A percentile compares a stretch with the other conserved stretches of the same genome.
phyloP scores from a whole-genome alignment of 441 rosid species.

The Pelargonium australe region DNA sequence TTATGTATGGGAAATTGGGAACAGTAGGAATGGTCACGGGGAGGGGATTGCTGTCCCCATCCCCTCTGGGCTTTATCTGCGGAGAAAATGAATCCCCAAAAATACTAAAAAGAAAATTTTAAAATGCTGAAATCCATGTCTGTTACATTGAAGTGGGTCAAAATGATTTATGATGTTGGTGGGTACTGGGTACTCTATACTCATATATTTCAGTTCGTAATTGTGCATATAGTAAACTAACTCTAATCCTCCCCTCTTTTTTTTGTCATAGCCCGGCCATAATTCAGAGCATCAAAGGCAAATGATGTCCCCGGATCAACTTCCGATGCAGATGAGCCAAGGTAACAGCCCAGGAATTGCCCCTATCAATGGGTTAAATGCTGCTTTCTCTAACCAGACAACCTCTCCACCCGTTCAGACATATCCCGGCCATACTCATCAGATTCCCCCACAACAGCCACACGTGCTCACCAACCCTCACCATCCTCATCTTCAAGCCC shows the following conservation, averaged over 20 bases:
- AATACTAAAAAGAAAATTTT: no score
- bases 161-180: no score
- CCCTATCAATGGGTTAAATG: conserved; percentile 59
- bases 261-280: conserved; percentile 41
- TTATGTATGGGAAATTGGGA: no score
- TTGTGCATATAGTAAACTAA: no score
- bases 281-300: conserved; percentile 56
- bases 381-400: conserved; percentile 69
- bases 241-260: not conserved
- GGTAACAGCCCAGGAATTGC: conserved; percentile 63
- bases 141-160: no score
- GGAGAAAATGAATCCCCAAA: no score
- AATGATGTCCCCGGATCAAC: conserved; percentile 51
- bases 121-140: no score
- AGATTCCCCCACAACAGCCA: conserved; percentile 59
- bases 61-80: no score
- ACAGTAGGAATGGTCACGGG: no score
- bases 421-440: conserved; percentile 62
- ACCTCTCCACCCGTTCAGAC: conserved; percentile 59
- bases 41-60: no score
- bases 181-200: no score
- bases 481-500: conserved; percentile 37
- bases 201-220: no score
- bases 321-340: conserved; percentile 69
- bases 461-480: conserved; percentile 51